These are phyloP conservation scores for Pugionium cornutum DNA, from an alignment of 345 rosid species.

Conservation along the genomic window DNA sequence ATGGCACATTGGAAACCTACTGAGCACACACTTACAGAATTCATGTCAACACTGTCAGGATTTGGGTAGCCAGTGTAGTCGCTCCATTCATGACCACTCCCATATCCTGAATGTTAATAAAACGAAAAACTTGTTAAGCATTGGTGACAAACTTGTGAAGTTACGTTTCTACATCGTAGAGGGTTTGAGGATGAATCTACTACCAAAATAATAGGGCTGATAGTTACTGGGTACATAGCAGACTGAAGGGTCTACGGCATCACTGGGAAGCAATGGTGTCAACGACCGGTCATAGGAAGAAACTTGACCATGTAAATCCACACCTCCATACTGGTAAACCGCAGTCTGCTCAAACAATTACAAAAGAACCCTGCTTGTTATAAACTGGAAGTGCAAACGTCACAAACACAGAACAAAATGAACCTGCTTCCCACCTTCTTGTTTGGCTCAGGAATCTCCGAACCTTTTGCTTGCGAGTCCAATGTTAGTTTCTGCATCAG, in stretches of 20 bases:
- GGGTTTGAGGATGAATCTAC: constrained; percentile 1
- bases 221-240: constrained; percentile 67
- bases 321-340: constrained; percentile 66
- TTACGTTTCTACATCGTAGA: neutral
- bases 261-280: constrained; percentile 56
- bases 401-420: neutral
- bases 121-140: constrained; percentile 14
- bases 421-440: constrained; percentile 54
- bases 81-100: constrained; percentile 65
- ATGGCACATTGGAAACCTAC: neutral
- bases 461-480: constrained; percentile 62
- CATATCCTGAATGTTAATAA: constrained; percentile 38
- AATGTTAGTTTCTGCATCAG: constrained; percentile 74
- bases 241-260: constrained; percentile 61
- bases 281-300: constrained; percentile 58
- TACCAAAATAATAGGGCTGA: constrained; percentile 53
- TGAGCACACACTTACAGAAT: constrained; percentile 51
- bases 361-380: neutral
- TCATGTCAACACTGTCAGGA: constrained; percentile 72
- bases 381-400: constrained; percentile 2
- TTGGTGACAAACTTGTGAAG: neutral
- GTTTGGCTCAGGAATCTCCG: constrained; percentile 70
- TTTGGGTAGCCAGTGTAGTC: constrained; percentile 57
- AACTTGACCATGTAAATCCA: constrained; percentile 63
- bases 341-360: constrained; percentile 45